Percentiles rank a stretch among this genome's conserved stretches.
Conservation (phyloP, 2,329 filamentous ascomycete genomes). For the Alternaria sp. region DNA sequence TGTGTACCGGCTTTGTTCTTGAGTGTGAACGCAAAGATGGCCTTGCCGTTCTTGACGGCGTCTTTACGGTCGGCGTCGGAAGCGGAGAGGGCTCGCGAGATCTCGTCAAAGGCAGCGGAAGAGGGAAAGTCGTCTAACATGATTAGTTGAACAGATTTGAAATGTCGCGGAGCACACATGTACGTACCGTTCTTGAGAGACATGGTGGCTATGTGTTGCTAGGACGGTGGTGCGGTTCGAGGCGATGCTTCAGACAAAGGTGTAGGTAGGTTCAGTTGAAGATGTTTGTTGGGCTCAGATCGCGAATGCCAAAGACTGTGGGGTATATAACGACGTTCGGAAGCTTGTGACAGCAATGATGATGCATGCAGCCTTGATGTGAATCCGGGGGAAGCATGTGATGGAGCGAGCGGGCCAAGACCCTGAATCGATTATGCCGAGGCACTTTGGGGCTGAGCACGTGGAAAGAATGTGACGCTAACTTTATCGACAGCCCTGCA, state of each 20-base stretch:
- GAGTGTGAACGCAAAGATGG: constrained; percentile 88
- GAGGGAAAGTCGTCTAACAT: constrained; percentile 75
- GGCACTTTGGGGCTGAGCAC: constrained; percentile 26
- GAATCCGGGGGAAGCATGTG: constrained; percentile 36
- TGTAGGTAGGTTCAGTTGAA: background rate
- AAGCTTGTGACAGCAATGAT: constrained; percentile 36
- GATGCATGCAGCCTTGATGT: constrained; percentile 8
- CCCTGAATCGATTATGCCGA: constrained; percentile 23
- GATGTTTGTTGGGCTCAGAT: background rate
- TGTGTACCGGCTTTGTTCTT: constrained; percentile 86
- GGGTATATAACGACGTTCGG: constrained; percentile 31
- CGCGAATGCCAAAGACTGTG: constrained; percentile 5
- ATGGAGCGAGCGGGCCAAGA: constrained; percentile 20
- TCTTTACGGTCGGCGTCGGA: constrained; percentile 80
- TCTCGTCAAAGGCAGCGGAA: constrained; percentile 89
- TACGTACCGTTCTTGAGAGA: constrained; percentile 42
- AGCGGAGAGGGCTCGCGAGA: constrained; percentile 74
- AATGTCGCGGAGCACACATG: background rate
- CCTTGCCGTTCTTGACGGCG: constrained; percentile 87
- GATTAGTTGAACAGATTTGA: constrained; percentile 2
- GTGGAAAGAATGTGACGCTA: constrained; percentile 14
- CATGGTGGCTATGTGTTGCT: constrained; percentile 32
- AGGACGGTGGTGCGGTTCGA: background rate
- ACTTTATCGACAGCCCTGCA: background rate
- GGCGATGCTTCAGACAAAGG: background rate